These are phyloP conservation scores for Venturia oleaginea DNA, from an alignment of 2,329 filamentous ascomycete species.

Conservation along the genomic window DNA sequence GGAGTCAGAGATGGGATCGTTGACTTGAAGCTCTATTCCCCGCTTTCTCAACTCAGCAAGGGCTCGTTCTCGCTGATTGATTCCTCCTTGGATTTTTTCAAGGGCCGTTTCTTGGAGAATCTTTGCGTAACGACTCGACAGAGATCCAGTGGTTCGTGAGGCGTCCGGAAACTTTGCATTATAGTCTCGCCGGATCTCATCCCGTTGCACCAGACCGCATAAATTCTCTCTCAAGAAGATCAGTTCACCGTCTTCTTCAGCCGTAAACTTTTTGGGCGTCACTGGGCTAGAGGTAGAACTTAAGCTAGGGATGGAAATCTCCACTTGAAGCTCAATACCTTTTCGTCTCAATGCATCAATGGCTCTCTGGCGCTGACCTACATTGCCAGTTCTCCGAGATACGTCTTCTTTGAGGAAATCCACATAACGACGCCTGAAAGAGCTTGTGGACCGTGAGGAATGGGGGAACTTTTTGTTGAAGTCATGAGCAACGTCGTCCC, in stretches of 20 bases:
- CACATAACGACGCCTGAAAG: not conserved
- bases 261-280: not conserved
- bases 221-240: slow-evolving; percentile 3
- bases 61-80: not conserved
- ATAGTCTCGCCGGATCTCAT: not conserved
- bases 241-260: slow-evolving; percentile 4
- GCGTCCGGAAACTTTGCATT: not conserved
- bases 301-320: not conserved
- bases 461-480: slow-evolving; percentile 3
- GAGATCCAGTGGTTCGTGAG: not conserved
- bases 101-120: not conserved
- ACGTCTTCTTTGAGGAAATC: not conserved
- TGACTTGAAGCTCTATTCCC: not conserved
- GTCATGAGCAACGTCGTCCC: not conserved
- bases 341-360: not conserved
- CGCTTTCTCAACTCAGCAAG: not conserved
- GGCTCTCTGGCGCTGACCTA: not conserved
- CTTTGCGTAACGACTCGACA: not conserved
- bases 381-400: not conserved
- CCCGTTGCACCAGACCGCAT: not conserved
- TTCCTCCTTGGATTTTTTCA: not conserved
- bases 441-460: not conserved
- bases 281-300: not conserved
- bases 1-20: not conserved
- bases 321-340: not conserved